Evolutionary conservation across 2,329 filamentous ascomycete species (phyloP), one percentile per base, ranked within the genome.

Genomic region (Fusarium haematococcum): DNA sequence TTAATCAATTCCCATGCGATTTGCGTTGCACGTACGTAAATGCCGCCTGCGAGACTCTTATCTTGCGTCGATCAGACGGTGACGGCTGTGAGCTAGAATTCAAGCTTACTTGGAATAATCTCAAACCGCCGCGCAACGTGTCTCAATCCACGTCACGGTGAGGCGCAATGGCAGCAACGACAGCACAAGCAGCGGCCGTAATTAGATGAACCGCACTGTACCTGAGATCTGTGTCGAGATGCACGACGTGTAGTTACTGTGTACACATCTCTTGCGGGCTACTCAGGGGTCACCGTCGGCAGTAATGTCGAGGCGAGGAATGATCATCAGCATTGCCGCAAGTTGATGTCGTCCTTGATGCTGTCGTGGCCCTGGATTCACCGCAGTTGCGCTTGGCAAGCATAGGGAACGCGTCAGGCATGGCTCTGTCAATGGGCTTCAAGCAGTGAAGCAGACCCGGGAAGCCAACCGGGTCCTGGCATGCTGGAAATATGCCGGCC

Each of bases 101-200:
- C 76, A 78, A 78, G 76, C 76, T 78, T 78, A 78, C 75, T 78
- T 77, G 65, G 63, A 76, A 76, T 75, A 75, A 70, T 72, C 71
- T 74, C 71, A 77, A 74, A 77, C 71, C 56, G 71, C 71, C 75
- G 75, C 74, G 73, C 73, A 78, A 77, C 58, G 70, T 77, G 75
- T 78, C 67, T 76, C 66, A 73, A 69, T 41, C 57, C 63, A 64
- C 67, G 69, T 75, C 56, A 70, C 73, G 54, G 27, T 20, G 45
- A 70, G 69, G 67, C 69, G 65, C 59, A 75, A 67, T 69, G 37
- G 43, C 32, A 56, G 52, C 23, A 63, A 58, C n/a, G 56, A 63
- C 33, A 35, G 58, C 16, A 48, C 33, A 48, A 50, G 62, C 20
- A 32, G 33, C 50, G 39, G 23, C 37, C 30, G 61, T 61, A 62